phyloP scores from a whole-genome alignment of 306 rosid species.

The Cicer pinnatifidum region DNA sequence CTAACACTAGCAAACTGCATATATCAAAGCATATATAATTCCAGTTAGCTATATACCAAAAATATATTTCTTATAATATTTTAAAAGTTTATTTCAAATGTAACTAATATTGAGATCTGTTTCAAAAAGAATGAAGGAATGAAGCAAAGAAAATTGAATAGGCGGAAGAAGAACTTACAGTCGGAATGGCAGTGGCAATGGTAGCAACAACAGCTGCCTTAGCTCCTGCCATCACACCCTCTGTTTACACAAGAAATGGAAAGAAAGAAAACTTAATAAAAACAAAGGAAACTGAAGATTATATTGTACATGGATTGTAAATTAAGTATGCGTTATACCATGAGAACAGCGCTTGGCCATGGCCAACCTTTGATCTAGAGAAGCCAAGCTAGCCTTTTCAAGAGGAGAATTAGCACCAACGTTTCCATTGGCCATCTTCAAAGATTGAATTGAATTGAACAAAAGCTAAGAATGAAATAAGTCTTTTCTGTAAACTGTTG shows the following conservation, averaged over 20 bases:
- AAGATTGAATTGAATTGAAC: background rate
- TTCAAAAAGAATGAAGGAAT: background rate
- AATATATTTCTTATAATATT: slow-evolving; percentile 1
- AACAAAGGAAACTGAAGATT: background rate
- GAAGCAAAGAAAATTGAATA: slow-evolving; percentile 27
- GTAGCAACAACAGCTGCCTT: slow-evolving; percentile 87
- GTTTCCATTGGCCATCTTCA: slow-evolving; percentile 64
- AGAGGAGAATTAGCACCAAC: slow-evolving; percentile 59
- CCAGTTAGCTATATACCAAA: slow-evolving; percentile 23
- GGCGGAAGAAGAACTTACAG: slow-evolving; percentile 52
- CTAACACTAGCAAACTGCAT: slow-evolving; percentile 90
- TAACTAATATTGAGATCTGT: background rate
- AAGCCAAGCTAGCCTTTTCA: slow-evolving; percentile 59
- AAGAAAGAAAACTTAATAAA: background rate
- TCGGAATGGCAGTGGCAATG: slow-evolving; percentile 94
- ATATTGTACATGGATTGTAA: slow-evolving; percentile 12
- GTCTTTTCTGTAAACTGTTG: background rate
- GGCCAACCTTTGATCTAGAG: slow-evolving; percentile 78
- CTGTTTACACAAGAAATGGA: slow-evolving; percentile 50
- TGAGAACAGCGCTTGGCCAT: slow-evolving; percentile 82
- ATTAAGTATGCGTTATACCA: slow-evolving; percentile 49
- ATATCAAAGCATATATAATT: slow-evolving; percentile 16
- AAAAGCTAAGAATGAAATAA: background rate
- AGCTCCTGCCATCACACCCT: slow-evolving; percentile 94
- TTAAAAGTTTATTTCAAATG: background rate